Conservation (phyloP, 306 rosid genomes). For the Lathyrus tuberosus region DNA sequence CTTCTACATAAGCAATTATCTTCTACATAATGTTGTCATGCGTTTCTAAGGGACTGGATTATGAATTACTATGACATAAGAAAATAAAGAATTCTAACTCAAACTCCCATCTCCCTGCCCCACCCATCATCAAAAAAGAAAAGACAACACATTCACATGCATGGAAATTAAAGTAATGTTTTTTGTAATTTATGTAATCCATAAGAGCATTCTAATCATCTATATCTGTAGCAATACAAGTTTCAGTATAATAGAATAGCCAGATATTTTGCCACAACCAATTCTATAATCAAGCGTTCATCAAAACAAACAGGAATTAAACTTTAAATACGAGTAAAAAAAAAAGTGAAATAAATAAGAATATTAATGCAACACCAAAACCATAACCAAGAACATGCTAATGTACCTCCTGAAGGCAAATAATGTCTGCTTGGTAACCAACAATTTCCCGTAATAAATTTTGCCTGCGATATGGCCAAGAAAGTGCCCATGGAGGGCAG, state of each 20-base stretch:
- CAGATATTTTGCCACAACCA: background rate
- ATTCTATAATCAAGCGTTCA: conserved; percentile 4
- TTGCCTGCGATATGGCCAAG: conserved; percentile 99
- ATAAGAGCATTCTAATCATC: conserved; percentile 20
- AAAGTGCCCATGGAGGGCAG: conserved; percentile 99
- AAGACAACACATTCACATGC: background rate
- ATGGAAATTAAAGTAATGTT: conserved; percentile 11
- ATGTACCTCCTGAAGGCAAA: conserved; percentile 98
- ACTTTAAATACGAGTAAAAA: background rate
- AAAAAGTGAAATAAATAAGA: background rate
- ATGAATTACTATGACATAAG: conserved; percentile 4
- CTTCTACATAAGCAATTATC: conserved; percentile 12
- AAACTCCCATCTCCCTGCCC: background rate
- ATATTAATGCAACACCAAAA: conserved; percentile 11
- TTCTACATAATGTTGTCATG: background rate
- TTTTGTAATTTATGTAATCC: conserved; percentile 4
- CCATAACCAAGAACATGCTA: conserved; percentile 23
- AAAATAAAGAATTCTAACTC: conserved; percentile 16
- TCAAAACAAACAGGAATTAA: conserved; percentile 10
- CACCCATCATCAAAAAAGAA: background rate
- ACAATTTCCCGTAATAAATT: conserved; percentile 93
- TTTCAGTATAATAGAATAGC: background rate
- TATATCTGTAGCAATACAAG: conserved; percentile 14
- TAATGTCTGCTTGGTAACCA: conserved; percentile 90
- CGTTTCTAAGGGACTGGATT: background rate